Base-by-base conservation (phyloP, 495 filamentous ascomycete genomes). In the Massariosphaeria phaeospora region DNA sequence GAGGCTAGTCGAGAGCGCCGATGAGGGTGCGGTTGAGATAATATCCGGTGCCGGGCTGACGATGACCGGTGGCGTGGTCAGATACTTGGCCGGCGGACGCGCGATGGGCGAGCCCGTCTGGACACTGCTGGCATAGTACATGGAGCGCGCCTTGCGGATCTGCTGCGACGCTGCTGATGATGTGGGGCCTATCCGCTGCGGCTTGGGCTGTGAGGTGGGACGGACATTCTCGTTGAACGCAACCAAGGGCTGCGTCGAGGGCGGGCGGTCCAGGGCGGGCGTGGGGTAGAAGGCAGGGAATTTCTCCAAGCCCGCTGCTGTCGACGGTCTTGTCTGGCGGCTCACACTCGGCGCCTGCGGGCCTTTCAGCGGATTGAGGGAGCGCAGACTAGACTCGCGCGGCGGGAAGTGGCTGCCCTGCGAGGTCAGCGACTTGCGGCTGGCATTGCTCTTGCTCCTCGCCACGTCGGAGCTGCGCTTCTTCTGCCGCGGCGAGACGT, bases 121-220 rank as follows among this genome's bases (percentile, higher is more conserved):
- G 33, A 63, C 41, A 21, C 51, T 59, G 51, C 55, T 59, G 41
- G 61, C 61, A 27, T 59, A 59, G 41, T 59, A 63, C 61, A 63
- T 63, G n/a, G 61, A 59, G 10, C 61, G 36, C 6, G 55, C 55
- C 33, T 63, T 63, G 21, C 55, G 49, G n/a, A 63, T 63, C 24
- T 59, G 55, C 24, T 63, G 50, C 11, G 55, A 50, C 17, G 49
- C 20, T 1, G 38, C 31, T 0, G 55, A 49, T 24, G 45, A 59
- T 11, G 55, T 29, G 5, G 41, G 13, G 25, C 42, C 49, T 13
- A 23, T 13, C 15, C 50, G 49, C 4, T 63, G 48, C 10, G 50
- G 33, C 36, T 44, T 51, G 2, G 51, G 50, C 27, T 63, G 61
- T 10, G 61, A 52, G 27, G 36, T 51, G 7, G 61, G 61, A 34